Base-by-base conservation (phyloP, 106 monocot species). In the Acanthochlamys bracteata region DNA sequence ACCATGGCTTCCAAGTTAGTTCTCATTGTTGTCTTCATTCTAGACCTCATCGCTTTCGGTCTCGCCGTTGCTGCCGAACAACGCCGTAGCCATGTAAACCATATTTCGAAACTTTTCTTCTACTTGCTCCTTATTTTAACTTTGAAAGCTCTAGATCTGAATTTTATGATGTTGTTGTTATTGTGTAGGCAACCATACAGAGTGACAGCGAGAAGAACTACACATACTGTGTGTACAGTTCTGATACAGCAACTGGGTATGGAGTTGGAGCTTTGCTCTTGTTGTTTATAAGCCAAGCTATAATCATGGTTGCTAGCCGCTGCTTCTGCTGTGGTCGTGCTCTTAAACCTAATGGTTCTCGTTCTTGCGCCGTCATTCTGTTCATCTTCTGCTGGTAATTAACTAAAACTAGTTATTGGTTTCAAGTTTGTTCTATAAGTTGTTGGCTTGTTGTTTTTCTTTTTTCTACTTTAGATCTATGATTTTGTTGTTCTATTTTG, bases 281-380 rank as follows among this genome's bases (percentile, higher is more conserved):
- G 47, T 52, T 80, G 49, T 23, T 80, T 46, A 13, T 53, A 25
- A 72, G 75, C 55, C 80, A 75, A 57, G 33, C 64, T 0, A 24
- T 80, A 11, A 49, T 72, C 24, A 75, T 72, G 75, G 71, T 22
- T 12, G 75, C 66, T 16, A 76, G 63, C 63, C 66, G 58, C 25
- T 80, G 80, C 74, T 72, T 80, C 63, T 80, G 80, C 70, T 80
- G 80, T 41, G 80, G 80, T 41, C 47, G 54, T 13, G n/a, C 67
- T 7, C 67, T 80, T 15, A 59, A 39, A 0, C 80, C 75, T 19
- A 63, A 67, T 9, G 80, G 75, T 6, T 64, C 80, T 10, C 75
- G 80, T 23, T 70, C 71, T 16, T 80, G 75, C 60, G 75, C 80
- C 15, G 56, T 75, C 57, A 17, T 80, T 63, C 75, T 80, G 67